Evolutionary conservation across 169 alveolate genomes (phyloP), one percentile per base, ranked within the genome.

Genomic region (Toxoplasma gondii): DNA sequence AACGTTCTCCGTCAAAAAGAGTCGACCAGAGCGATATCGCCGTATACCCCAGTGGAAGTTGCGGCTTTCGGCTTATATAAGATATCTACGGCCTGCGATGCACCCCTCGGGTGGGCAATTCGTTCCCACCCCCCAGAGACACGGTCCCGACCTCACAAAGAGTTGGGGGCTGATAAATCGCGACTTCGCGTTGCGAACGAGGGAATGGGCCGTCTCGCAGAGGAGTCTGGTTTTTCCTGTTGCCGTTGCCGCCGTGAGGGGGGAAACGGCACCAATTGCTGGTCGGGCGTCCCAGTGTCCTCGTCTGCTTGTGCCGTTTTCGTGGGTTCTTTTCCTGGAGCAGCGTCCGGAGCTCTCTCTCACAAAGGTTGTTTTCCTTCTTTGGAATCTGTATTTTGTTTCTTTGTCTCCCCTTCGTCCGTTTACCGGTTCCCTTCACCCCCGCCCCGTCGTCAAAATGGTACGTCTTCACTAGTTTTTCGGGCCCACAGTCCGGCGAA

Each of bases 391-490:
- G 36, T 16, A 64, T 7, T 9, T 45, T n/a, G 29, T 19, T 38
- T 38, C 86, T 38, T 45, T 78, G 86, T 78, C 86, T 78, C 86
- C 43, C 38, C 49, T 19, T 78, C 19, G 39, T 34, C 43, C 34
- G 86, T 78, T n/a, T 38, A 36, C 86, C 86, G 34, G 82, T 69
- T 69, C 19, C 45, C 24, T 38, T 2, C 43, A 12, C 12, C 43
- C 86, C 86, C 86, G 45, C 86, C 86, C 86, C n/a, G 86, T 78
- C 39, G 86, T 38, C 86, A 78, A 78, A 38, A 78, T 78, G 86
- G 86, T 78, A 78, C 44, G 86, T 78, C 86, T 78, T 19, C n/a
- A 4, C 58, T 12, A 12, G 12, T 1, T 78, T 38, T 10, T 36
- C 43, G 49, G 39, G 39, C 86, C 86, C 86, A 78, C 86, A 78